phyloP scores from a whole-genome alignment of 1,284 basidiomycete genomes.

The Cutaneotrichosporon cavernicola region DNA sequence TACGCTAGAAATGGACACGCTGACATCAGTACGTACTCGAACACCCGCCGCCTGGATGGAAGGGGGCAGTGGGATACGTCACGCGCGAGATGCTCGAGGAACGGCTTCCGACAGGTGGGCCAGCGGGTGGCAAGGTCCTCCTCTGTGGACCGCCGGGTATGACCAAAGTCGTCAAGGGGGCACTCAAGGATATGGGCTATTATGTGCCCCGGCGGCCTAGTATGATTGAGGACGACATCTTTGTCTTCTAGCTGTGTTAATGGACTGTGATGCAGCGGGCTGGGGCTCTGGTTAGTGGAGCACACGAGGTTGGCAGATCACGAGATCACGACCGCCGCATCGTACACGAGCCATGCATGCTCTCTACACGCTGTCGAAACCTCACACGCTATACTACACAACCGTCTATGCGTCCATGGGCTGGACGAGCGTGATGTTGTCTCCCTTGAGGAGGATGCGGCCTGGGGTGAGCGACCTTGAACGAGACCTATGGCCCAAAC shows the following conservation, averaged over 20 bases:
- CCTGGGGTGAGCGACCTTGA: constrained; percentile 57
- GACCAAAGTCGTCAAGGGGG: constrained; percentile 87
- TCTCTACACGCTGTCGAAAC: not conserved
- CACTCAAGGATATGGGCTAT: constrained; percentile 70
- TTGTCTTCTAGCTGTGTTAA: constrained; percentile 40
- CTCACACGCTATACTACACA: constrained; percentile 3
- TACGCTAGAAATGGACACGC: constrained; percentile 24
- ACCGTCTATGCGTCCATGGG: constrained; percentile 45
- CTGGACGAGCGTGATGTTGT: constrained; percentile 94
- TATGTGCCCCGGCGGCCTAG: constrained; percentile 69
- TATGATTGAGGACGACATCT: constrained; percentile 84
- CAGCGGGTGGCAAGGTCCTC: constrained; percentile 61
- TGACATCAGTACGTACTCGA: constrained; percentile 74
- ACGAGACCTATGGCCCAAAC: not conserved
- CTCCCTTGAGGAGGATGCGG: constrained; percentile 88
- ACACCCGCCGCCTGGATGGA: constrained; percentile 83
- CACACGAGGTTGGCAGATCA: not conserved
- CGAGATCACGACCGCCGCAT: not conserved
- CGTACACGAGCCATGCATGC: constrained; percentile 9
- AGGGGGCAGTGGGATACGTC: constrained; percentile 86
- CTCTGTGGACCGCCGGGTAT: constrained; percentile 94
- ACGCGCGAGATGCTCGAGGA: constrained; percentile 87
- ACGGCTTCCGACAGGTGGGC: constrained; percentile 54
- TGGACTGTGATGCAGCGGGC: no score
- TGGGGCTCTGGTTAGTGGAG: not conserved